These are phyloP conservation scores for Schizothecium vesticola DNA, from an alignment of 495 filamentous ascomycete species.

Conservation along the genomic window DNA sequence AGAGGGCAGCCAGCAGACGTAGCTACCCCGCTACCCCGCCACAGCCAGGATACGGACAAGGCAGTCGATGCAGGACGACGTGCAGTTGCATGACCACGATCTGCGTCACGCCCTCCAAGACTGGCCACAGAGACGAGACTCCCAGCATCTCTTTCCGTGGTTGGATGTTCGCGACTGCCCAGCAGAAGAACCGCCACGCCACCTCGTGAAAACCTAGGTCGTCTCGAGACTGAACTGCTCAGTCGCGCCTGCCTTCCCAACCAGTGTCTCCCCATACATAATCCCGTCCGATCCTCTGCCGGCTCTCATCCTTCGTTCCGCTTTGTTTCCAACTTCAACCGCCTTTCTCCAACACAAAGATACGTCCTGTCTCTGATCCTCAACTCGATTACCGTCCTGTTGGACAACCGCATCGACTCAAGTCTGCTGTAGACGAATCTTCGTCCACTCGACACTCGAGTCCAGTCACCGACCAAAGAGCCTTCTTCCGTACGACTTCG, in stretches of 20 bases:
- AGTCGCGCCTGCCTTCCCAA: neutral
- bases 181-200: neutral
- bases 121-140: slow-evolving; percentile 4
- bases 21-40: slow-evolving; percentile 7
- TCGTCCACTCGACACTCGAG: neutral
- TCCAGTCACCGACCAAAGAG: slow-evolving; percentile 7
- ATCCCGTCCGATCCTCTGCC: neutral
- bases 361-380: neutral
- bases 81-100: slow-evolving; percentile 23
- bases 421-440: neutral
- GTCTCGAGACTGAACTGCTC: neutral
- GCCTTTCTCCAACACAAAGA: neutral
- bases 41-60: neutral
- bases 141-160: neutral
- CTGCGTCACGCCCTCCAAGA: slow-evolving; percentile 24
- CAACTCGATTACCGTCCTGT: neutral
- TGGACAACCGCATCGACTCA: neutral
- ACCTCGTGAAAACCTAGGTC: neutral
- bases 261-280: neutral
- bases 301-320: neutral
- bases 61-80: slow-evolving; percentile 9
- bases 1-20: neutral
- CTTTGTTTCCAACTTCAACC: neutral
- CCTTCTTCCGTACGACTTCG: slow-evolving; percentile 19
- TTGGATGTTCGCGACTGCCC: neutral